A percentile compares a stretch with the other conserved stretches of the same genome.
Conservation (phyloP, 2,329 filamentous ascomycete genomes). For the Penicillium sp. region DNA sequence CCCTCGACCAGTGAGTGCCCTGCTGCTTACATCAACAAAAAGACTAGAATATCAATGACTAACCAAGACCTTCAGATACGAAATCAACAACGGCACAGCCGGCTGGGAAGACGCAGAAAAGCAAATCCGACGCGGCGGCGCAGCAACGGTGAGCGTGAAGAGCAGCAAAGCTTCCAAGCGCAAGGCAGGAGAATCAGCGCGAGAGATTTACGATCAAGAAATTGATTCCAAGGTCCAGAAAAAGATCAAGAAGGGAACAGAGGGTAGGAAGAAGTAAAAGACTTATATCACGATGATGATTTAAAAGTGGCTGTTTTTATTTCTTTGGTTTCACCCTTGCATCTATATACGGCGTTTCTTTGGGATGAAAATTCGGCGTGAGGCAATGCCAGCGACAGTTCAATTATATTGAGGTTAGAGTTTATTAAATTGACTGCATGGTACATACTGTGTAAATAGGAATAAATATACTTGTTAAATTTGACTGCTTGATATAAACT, state of each 20-base stretch:
- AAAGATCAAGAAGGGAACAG: slow-evolving; percentile 43
- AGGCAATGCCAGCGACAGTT: not conserved
- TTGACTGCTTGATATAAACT: not conserved
- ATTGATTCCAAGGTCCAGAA: slow-evolving; percentile 42
- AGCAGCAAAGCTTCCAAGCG: slow-evolving; percentile 66
- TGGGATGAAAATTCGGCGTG: slow-evolving; percentile 4
- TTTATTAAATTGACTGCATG: not conserved
- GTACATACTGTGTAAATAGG: not conserved
- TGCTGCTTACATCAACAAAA: no score
- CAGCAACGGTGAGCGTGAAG: slow-evolving; percentile 69
- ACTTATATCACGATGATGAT: not conserved
- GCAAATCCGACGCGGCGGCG: slow-evolving; percentile 60
- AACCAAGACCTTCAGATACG: slow-evolving; percentile 39
- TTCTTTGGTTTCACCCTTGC: slow-evolving; percentile 3
- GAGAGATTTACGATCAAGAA: slow-evolving; percentile 45
- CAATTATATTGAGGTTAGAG: not conserved
- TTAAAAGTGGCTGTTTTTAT: slow-evolving; percentile 1
- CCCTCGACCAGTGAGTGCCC: slow-evolving; percentile 71
- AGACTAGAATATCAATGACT: slow-evolving; percentile 37
- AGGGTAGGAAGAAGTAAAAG: slow-evolving; percentile 34
- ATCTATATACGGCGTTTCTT: slow-evolving; percentile 12
- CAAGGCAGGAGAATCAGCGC: slow-evolving; percentile 60
- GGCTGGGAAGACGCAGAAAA: slow-evolving; percentile 65
- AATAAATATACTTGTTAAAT: not conserved
- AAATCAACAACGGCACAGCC: slow-evolving; percentile 45